A percentile compares a stretch with the other conserved stretches of the same genome.
phyloP scores from a whole-genome alignment of 768 basidiomycete species.

The Trametes cubensis region DNA sequence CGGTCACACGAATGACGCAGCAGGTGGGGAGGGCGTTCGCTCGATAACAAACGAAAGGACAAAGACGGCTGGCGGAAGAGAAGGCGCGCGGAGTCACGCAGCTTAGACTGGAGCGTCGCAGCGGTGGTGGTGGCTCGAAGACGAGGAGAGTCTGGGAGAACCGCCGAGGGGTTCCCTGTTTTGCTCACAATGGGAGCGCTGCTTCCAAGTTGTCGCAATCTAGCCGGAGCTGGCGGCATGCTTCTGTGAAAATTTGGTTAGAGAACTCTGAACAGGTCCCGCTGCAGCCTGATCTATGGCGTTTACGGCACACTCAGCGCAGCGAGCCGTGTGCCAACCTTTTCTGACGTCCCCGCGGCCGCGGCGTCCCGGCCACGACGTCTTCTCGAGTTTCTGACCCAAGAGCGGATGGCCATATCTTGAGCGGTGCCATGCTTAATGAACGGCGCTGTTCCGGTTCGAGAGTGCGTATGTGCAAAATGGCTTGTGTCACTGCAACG shows the following conservation, averaged over 20 bases:
- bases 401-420: neutral
- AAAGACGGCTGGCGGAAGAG: neutral
- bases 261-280: neutral
- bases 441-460: neutral
- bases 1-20: neutral
- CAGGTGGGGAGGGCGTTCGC: neutral
- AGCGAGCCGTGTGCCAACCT: neutral
- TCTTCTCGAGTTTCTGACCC: neutral
- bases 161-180: conserved; percentile 4
- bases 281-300: neutral
- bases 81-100: too few species aligned
- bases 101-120: too few species aligned
- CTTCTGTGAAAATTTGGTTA: conserved; percentile 17
- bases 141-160: neutral
- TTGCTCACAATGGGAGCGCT: conserved; percentile 9
- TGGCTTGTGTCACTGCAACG: neutral
- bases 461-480: neutral
- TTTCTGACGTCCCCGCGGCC: neutral
- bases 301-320: conserved; percentile 5
- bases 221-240: conserved; percentile 10
- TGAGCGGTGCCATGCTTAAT: neutral
- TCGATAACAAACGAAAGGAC: neutral
- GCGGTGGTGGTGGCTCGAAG: neutral
- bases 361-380: neutral
- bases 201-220: conserved; percentile 2